Base-by-base conservation (phyloP, 2,329 filamentous ascomycete species). In the Teratosphaeria viscida region DNA sequence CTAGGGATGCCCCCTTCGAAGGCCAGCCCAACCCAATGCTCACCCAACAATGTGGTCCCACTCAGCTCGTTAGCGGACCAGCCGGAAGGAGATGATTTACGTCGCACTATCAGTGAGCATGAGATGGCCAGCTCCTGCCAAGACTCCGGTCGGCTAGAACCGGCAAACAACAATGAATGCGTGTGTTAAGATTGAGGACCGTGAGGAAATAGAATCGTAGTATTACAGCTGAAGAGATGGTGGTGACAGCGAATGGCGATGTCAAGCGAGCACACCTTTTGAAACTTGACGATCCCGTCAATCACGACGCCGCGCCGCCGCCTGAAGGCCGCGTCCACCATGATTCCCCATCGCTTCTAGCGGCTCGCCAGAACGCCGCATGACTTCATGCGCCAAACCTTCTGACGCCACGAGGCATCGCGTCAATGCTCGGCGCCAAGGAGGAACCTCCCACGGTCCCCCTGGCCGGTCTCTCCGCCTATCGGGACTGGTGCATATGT, bases 21-120 rank as follows among this genome's bases (percentile, higher is more conserved):
- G n/a, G 3, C 16, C 43, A 49, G 43, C 16, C 19, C 16, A 49
- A 49, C 19, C n/a, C 43, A 49, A 49, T 23, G 43, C 19, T 19
- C 19, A 23, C 43, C 23, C 43, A 49, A 49, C 43, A 10, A 47
- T 19, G n/a, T 8, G 16, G 43, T 16, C 35, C 35, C 14, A 49
- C 35, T 27, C 16, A 57, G 55, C 55, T 27, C 27, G 37, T 23
- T 32, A 6, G 54, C 57, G 57, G 57, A 52, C 57, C 57, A 55
- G 57, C 57, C 57, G 57, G 53, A 59, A 55, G 26, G 39, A n/a
- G 27, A 34, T n/a, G 4, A 52, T 19, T 23, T 57, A 32, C 1
- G 19, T 49, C 8, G 43, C 11, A 49, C 16, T 49, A 32, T 32
- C 29, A 23, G 43, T n/a, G 19, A 47, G 43, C n/a, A 47, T n/a